A percentile compares a stretch with the other conserved stretches of the same genome.
These are phyloP conservation scores for Geotrichum bryndzae DNA, from an alignment of 1,139 yeast species.

Conservation along the genomic window DNA sequence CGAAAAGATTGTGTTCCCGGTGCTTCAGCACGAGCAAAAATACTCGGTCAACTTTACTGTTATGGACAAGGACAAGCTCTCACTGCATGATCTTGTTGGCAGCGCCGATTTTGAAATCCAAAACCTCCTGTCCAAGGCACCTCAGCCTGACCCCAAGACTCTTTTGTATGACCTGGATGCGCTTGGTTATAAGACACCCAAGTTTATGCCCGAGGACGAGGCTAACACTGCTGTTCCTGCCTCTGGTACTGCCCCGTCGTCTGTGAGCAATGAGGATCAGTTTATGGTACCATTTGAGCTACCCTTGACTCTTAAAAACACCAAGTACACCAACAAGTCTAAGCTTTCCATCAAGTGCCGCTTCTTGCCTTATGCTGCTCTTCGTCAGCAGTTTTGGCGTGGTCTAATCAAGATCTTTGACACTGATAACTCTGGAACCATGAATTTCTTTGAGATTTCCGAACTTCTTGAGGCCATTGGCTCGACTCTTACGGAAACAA, in stretches of 20 bases:
- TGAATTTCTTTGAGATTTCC: slow-evolving; percentile 52
- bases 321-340: slow-evolving; percentile 42
- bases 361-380: slow-evolving; percentile 59
- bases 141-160: slow-evolving; percentile 30
- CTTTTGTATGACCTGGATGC: slow-evolving; percentile 29
- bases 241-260: background rate
- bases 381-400: slow-evolving; percentile 67
- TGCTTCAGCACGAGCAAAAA: slow-evolving; percentile 56
- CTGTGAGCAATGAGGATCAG: slow-evolving; percentile 7
- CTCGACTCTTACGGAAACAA: slow-evolving; percentile 46
- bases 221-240: background rate
- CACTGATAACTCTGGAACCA: slow-evolving; percentile 38
- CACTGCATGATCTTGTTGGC: slow-evolving; percentile 80
- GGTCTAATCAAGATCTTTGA: slow-evolving; percentile 54
- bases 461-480: slow-evolving; percentile 61
- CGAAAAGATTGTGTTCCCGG: slow-evolving; percentile 74
- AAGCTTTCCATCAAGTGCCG: slow-evolving; percentile 53
- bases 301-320: slow-evolving; percentile 36
- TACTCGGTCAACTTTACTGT: slow-evolving; percentile 65
- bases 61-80: slow-evolving; percentile 75
- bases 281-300: slow-evolving; percentile 27
- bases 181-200: background rate
- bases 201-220: background rate
- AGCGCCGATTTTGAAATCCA: slow-evolving; percentile 48
- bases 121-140: slow-evolving; percentile 42